These are phyloP conservation scores for Cicer bijugum DNA, from an alignment of 306 rosid genomes.

Conservation along the genomic window DNA sequence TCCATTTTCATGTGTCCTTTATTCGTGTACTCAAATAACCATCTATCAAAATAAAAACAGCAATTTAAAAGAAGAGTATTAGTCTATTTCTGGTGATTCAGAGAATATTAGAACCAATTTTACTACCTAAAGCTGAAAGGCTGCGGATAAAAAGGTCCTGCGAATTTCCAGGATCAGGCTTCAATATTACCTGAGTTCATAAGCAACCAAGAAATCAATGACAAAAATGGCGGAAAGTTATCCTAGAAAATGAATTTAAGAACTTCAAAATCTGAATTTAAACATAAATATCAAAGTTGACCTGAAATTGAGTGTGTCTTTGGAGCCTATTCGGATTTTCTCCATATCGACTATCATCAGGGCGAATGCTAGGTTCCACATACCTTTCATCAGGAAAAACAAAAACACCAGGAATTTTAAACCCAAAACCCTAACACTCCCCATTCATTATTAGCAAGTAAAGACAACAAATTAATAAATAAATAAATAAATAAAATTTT, in stretches of 20 bases:
- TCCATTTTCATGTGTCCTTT: conserved; percentile 17
- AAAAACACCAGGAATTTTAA: conserved; percentile 42
- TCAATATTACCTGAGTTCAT: conserved; percentile 76
- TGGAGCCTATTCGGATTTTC: conserved; percentile 99
- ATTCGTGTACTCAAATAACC: conserved; percentile 29
- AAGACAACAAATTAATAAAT: conserved; percentile 19
- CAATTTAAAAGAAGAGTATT: conserved; percentile 7
- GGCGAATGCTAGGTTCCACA: conserved; percentile 89
- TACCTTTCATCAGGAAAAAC: conserved; percentile 63
- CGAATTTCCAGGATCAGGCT: conserved; percentile 99
- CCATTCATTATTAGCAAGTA: conserved; percentile 21
- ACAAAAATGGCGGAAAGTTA: conserved; percentile 13
- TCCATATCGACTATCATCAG: conserved; percentile 96
- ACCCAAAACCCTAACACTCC: conserved; percentile 39
- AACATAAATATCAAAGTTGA: conserved; percentile 39
- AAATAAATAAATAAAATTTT: neutral
- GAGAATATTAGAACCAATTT: conserved; percentile 23
- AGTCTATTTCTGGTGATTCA: conserved; percentile 35
- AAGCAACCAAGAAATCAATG: conserved; percentile 39
- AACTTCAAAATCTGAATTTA: conserved; percentile 31
- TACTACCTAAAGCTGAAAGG: conserved; percentile 88
- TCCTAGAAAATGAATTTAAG: conserved; percentile 27
- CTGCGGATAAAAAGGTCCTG: conserved; percentile 91
- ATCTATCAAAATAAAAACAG: conserved; percentile 31
- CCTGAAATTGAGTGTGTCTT: conserved; percentile 97